phyloP scores from a whole-genome alignment of 805 yeast genomes.

The Yamadazyma akitaensis region DNA sequence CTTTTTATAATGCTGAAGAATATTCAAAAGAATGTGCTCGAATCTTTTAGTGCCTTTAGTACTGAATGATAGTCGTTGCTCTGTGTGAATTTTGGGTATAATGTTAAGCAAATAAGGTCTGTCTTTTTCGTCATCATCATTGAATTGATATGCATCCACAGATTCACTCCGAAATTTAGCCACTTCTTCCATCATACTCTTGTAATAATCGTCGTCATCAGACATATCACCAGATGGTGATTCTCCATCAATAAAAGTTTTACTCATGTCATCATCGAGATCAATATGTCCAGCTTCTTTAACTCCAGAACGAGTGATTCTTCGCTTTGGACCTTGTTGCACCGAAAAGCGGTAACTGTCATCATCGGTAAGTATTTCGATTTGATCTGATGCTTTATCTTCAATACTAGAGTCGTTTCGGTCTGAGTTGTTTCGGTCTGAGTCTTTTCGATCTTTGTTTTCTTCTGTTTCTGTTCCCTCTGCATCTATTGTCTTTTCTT shows the following conservation, averaged over 20 bases:
- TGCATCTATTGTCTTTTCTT: too few species aligned
- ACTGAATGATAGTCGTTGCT: slow-evolving; percentile 17
- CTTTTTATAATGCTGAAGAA: slow-evolving; percentile 15
- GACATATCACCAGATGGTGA: slow-evolving; percentile 4
- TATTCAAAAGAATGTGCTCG: slow-evolving; percentile 19
- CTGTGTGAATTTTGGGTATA: slow-evolving; percentile 23
- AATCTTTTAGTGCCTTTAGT: slow-evolving; percentile 29
- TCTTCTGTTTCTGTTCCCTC: not conserved
- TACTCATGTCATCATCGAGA: not conserved
- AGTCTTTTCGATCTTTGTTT: not conserved
- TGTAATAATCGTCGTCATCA: slow-evolving; percentile 7
- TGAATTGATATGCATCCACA: slow-evolving; percentile 19
- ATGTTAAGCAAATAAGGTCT: slow-evolving; percentile 29
- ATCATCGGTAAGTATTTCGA: not conserved
- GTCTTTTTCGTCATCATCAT: slow-evolving; percentile 22
- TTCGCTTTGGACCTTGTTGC: not conserved
- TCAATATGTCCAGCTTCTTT: not conserved
- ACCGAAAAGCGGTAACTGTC: not conserved
- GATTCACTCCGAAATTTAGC: slow-evolving; percentile 2
- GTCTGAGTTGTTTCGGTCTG: not conserved
- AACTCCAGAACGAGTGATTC: not conserved
- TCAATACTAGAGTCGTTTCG: not conserved
- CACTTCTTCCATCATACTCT: slow-evolving; percentile 1
- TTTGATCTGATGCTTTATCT: not conserved
- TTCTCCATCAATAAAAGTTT: not conserved